These are phyloP conservation scores for Tephrocybe rancida DNA, from an alignment of 768 basidiomycete genomes.

Conservation along the genomic window DNA sequence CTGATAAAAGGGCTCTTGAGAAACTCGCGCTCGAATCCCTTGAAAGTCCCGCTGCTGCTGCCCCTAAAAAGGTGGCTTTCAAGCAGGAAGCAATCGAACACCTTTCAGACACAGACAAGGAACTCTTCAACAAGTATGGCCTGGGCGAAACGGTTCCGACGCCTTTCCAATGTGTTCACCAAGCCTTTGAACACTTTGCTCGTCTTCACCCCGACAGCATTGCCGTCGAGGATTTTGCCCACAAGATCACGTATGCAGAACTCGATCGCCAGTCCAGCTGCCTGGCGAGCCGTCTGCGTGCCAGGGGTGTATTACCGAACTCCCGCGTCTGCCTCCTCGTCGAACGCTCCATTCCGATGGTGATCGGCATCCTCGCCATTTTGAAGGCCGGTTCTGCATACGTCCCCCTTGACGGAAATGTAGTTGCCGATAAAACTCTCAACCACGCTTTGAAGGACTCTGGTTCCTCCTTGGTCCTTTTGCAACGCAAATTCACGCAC, in stretches of 20 bases:
- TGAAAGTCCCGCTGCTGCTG: background rate
- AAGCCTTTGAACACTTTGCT: slow-evolving; percentile 54
- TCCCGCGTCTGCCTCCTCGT: slow-evolving; percentile 56
- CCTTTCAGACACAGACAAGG: slow-evolving; percentile 42
- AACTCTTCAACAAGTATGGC: slow-evolving; percentile 47
- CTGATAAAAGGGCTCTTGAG: slow-evolving; percentile 42
- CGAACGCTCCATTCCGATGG: slow-evolving; percentile 55
- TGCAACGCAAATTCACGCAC: slow-evolving; percentile 41
- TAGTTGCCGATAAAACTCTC: slow-evolving; percentile 54
- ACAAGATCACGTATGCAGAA: slow-evolving; percentile 51
- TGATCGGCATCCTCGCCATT: slow-evolving; percentile 54
- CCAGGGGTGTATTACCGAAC: slow-evolving; percentile 42
- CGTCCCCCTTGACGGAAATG: slow-evolving; percentile 58
- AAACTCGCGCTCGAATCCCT: slow-evolving; percentile 32
- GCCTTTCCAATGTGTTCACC: slow-evolving; percentile 55
- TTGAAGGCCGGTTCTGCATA: slow-evolving; percentile 62
- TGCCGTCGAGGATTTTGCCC: slow-evolving; percentile 53
- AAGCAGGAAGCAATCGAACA: slow-evolving; percentile 12
- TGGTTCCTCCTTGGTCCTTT: slow-evolving; percentile 42
- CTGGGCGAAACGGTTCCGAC: slow-evolving; percentile 37
- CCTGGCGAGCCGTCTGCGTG: slow-evolving; percentile 44
- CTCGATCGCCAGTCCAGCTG: slow-evolving; percentile 49
- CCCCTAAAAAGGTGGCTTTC: slow-evolving; percentile 7
- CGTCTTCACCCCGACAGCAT: slow-evolving; percentile 37
- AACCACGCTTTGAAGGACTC: slow-evolving; percentile 54